phyloP scores from a whole-genome alignment of 441 rosid species.

The Syzygium malaccense region DNA sequence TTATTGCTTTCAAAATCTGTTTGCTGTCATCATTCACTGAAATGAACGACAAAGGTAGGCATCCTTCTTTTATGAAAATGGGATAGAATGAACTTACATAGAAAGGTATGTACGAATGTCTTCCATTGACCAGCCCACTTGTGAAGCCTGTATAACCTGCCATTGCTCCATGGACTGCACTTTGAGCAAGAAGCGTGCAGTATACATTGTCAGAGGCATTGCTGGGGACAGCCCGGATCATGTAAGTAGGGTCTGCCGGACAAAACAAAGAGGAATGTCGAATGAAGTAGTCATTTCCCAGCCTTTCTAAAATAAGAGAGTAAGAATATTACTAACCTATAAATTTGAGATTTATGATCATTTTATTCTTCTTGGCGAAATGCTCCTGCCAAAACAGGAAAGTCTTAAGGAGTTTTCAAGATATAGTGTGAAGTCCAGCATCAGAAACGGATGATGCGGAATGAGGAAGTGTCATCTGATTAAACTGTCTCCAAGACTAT shows the following conservation, averaged over 20 bases:
- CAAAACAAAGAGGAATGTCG: not conserved
- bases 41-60: not conserved
- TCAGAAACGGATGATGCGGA: not conserved
- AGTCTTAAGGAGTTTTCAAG: not conserved
- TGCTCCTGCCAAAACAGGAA: slow-evolving; percentile 47
- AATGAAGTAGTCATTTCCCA: not conserved
- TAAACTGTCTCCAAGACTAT: not conserved
- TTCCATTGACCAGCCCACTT: slow-evolving; percentile 83
- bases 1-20: not conserved
- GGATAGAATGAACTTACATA: slow-evolving; percentile 27
- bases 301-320: not conserved
- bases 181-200: slow-evolving; percentile 99
- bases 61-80: not conserved
- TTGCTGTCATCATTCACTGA: not conserved
- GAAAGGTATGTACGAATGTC: slow-evolving; percentile 94
- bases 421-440: not conserved
- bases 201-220: slow-evolving; percentile 97
- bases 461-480: not conserved
- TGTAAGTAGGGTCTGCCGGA: slow-evolving; percentile 87
- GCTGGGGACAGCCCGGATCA: slow-evolving; percentile 95
- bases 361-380: slow-evolving; percentile 45
- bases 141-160: slow-evolving; percentile 97
- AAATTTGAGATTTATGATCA: slow-evolving; percentile 73
- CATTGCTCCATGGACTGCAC: slow-evolving; percentile 97
- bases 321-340: slow-evolving; percentile 39